Conservation (phyloP, 2,329 filamentous ascomycete genomes). For the Amylocarpus encephaloides region DNA sequence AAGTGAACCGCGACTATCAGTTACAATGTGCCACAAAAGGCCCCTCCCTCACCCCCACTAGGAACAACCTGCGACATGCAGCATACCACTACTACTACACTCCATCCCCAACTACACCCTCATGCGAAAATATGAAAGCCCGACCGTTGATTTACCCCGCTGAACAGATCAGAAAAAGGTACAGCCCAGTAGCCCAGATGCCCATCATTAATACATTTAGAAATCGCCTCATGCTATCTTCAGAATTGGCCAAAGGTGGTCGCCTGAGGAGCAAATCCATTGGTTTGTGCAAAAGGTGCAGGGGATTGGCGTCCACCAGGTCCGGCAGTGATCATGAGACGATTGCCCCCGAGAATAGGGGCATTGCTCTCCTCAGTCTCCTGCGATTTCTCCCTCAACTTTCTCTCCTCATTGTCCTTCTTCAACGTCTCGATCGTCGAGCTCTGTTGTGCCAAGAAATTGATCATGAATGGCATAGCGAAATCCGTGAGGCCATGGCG, state of each 20-base stretch:
- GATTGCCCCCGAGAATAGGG: constrained; percentile 80
- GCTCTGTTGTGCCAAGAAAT: constrained; percentile 87
- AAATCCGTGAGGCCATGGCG: constrained; percentile 91
- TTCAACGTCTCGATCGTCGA: constrained; percentile 78
- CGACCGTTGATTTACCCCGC: constrained; percentile 16
- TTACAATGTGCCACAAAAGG: constrained; percentile 24
- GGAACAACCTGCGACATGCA: constrained; percentile 20
- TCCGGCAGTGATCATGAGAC: constrained; percentile 94
- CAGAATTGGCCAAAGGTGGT: constrained; percentile 65
- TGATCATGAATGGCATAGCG: constrained; percentile 99
- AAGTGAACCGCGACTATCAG: constrained; percentile 27
- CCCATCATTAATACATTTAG: constrained; percentile 29
- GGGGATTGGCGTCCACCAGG: constrained; percentile 49
- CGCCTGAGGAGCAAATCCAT: constrained; percentile 82
- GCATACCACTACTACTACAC: constrained; percentile 22
- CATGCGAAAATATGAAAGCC: constrained; percentile 22
- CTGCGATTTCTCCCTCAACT: constrained; percentile 61
- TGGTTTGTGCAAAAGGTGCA: constrained; percentile 69
- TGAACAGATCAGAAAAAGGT: constrained; percentile 24
- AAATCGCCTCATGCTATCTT: constrained; percentile 10
- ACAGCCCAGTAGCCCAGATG: constrained; percentile 24
- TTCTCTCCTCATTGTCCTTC: constrained; percentile 94
- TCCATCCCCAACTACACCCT: constrained; percentile 16
- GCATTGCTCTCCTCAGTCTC: constrained; percentile 90
- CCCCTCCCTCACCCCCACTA: constrained; percentile 6